These are phyloP conservation scores for Cutaneotrichosporon arboriforme DNA, from an alignment of 1,284 basidiomycete genomes.

Conservation along the genomic window DNA sequence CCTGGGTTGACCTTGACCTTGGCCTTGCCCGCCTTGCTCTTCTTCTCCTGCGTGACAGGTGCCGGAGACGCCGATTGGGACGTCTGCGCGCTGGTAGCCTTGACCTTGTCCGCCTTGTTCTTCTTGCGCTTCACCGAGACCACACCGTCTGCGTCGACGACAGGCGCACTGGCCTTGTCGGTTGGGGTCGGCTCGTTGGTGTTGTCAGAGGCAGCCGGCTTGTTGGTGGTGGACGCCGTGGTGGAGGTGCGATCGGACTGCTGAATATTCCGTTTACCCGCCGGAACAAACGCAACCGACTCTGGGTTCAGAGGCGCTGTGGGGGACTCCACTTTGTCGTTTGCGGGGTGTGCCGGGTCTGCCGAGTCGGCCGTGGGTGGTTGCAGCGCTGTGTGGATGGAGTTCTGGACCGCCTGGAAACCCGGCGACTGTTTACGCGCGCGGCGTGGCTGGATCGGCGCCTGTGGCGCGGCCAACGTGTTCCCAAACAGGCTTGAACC, in stretches of 20 bases:
- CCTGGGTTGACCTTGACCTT: slow-evolving; percentile 27
- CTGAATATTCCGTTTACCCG: slow-evolving; percentile 41
- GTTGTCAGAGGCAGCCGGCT: not conserved
- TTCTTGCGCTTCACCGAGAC: slow-evolving; percentile 37
- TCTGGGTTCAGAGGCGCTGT: slow-evolving; percentile 44
- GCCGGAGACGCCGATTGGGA: not conserved
- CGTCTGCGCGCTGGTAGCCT: not conserved
- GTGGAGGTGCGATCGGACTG: slow-evolving; percentile 3
- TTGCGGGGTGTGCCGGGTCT: not conserved
- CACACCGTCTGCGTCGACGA: slow-evolving; percentile 22
- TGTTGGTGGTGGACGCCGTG: not conserved
- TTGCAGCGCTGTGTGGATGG: slow-evolving; percentile 17
- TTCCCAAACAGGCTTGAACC: slow-evolving; percentile 9
- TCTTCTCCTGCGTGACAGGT: not conserved
- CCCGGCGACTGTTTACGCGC: slow-evolving; percentile 21
- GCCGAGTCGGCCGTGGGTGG: not conserved
- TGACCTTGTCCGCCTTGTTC: slow-evolving; percentile 15
- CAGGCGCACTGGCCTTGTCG: slow-evolving; percentile 2
- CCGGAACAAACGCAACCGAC: slow-evolving; percentile 66
- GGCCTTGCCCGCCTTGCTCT: not conserved
- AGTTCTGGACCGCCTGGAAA: slow-evolving; percentile 19
- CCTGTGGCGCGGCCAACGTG: slow-evolving; percentile 5
- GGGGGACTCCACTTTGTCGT: slow-evolving; percentile 5
- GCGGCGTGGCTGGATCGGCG: not conserved
- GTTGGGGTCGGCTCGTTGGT: slow-evolving; percentile 1